Conservation (phyloP, 2,329 filamentous ascomycete genomes). For the Fusarium pseudoanthophilum region DNA sequence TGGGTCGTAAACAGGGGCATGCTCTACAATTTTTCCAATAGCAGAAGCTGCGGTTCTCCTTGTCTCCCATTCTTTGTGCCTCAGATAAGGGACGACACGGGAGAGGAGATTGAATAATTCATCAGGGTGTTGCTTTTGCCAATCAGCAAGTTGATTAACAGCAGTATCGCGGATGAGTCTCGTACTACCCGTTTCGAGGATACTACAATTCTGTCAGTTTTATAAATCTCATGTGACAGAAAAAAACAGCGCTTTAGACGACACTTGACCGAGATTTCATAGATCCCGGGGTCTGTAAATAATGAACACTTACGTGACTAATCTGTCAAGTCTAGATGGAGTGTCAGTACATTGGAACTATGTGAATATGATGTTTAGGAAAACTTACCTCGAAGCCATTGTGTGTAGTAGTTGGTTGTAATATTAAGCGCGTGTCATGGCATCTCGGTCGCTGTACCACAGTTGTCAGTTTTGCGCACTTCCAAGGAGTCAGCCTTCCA, state of each 20-base stretch:
- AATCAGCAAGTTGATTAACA: conserved; percentile 95
- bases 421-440: conserved; percentile 42
- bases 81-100: conserved; percentile 92
- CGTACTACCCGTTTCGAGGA: conserved; percentile 97
- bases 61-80: conserved; percentile 97
- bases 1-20: conserved; percentile 88
- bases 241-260: not conserved
- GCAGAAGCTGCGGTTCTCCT: conserved; percentile 92
- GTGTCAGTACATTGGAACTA: conserved; percentile 10
- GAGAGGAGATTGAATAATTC: conserved; percentile 96
- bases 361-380: not conserved
- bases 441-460: conserved; percentile 41
- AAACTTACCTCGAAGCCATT: conserved; percentile 67
- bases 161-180: conserved; percentile 96
- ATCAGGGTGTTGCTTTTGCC: conserved; percentile 97
- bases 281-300: not conserved
- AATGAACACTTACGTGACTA: conserved; percentile 79
- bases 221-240: not conserved
- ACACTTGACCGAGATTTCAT: not conserved
- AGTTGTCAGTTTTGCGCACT: conserved; percentile 25
- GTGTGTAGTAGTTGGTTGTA: conserved; percentile 50
- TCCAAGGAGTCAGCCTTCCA: conserved; percentile 5
- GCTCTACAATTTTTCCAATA: conserved; percentile 90
- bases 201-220: conserved; percentile 60
- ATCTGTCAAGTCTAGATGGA: conserved; percentile 75